Base-by-base conservation (phyloP, 306 rosid species). In the Trifolium dubium region DNA sequence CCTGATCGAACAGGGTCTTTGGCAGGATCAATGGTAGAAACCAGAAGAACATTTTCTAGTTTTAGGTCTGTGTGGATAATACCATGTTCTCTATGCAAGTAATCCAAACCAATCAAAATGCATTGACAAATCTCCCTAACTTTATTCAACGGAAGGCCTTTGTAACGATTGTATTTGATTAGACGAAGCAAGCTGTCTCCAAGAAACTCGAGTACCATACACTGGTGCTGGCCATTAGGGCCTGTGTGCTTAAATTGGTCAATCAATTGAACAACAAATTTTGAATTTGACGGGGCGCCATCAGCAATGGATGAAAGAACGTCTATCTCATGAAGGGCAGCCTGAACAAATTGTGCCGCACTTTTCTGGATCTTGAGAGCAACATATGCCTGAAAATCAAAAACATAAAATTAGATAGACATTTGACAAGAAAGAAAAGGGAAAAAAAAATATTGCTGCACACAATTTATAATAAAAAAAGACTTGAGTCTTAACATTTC, bases 301-400 rank as follows among this genome's bases (percentile, higher is more conserved):
- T 86, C 76, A 7, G 91, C 80, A 83, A 91, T 74, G 65, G 89
- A 79, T 10, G 94, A 86, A 84, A 94, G 98, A 77, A 94, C 71
- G 49, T 82, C 83, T 18, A 94, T 94, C 89, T 94, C 98, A 74
- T 91, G 98, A 82, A 88, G 89, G 58, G 98, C 98, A 13, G 98
- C 96, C 75, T 94, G 85, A 73, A 87, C 89, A 91, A 94, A 94
- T 43, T 88, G 97, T 5, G 96, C 87, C 4, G 97, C 98, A 76
- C 98, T 94, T 84, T 94, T 94, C 87, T 94, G 98, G 77, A 94
- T 91, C 90, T 94, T 94, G 66, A 94, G 96, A 69, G 98, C 97
- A 80, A 94, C 97, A 72, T 82, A 94, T 13, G 53, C 71, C 98
- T 94, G 85, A 81, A 40, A 74, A 69, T 30, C 31, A 64, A 7